phyloP scores from a whole-genome alignment of 2,329 filamentous ascomycete species.

The Fusarium xyrophilum region DNA sequence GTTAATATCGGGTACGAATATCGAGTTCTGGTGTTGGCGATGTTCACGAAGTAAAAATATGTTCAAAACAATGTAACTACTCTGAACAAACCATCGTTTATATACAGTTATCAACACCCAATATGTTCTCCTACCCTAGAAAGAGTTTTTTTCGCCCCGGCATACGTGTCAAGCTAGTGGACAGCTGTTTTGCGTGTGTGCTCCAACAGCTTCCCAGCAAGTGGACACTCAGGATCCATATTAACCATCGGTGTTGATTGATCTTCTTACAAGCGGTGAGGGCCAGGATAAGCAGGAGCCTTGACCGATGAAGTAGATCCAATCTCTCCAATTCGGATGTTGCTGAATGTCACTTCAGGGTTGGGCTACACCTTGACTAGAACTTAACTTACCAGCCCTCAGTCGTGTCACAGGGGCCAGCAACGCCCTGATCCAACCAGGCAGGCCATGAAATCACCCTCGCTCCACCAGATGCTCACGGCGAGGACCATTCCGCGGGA shows the following conservation, averaged over 20 bases:
- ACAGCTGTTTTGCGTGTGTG: slow-evolving; percentile 24
- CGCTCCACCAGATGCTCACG: slow-evolving; percentile 63
- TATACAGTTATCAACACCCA: not conserved
- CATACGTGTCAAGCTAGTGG: slow-evolving; percentile 23
- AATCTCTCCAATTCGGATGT: slow-evolving; percentile 68
- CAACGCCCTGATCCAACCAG: slow-evolving; percentile 56
- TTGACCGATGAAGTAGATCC: slow-evolving; percentile 51
- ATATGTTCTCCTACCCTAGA: not conserved
- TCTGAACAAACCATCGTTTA: not conserved
- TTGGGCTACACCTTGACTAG: slow-evolving; percentile 56
- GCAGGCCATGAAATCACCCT: slow-evolving; percentile 59
- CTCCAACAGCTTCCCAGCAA: slow-evolving; percentile 8
- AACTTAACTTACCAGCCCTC: too few relatives aligned
- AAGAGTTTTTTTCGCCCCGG: slow-evolving; percentile 5
- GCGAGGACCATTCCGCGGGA: slow-evolving; percentile 58
- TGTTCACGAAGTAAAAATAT: not conserved
- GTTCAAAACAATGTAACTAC: not conserved
- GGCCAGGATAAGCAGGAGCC: slow-evolving; percentile 2
- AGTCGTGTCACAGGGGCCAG: slow-evolving; percentile 61
- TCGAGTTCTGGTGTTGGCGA: not conserved
- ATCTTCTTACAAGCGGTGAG: slow-evolving; percentile 1
- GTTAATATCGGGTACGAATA: not conserved
- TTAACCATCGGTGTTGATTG: not conserved
- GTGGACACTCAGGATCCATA: slow-evolving; percentile 10
- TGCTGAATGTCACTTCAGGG: slow-evolving; percentile 61